phyloP scores from a whole-genome alignment of 2,329 filamentous ascomycete genomes.

The Microcyclosporella mali region DNA sequence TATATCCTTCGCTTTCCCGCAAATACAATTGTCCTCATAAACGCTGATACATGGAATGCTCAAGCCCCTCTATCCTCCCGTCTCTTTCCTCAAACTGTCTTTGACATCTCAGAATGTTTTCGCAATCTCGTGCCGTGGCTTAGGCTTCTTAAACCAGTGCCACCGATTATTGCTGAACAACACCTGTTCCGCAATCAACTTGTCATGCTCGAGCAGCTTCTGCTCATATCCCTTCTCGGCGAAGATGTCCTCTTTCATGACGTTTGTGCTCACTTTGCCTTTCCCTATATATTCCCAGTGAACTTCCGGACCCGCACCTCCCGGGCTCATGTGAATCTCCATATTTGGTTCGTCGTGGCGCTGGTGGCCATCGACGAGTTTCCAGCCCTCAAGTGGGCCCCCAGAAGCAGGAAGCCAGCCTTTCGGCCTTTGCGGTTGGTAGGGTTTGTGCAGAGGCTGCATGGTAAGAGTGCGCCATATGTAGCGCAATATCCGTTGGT shows the following conservation, averaged over 20 bases:
- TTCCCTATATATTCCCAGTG: slow-evolving; percentile 24
- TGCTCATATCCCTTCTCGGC: slow-evolving; percentile 19
- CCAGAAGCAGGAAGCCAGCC: slow-evolving; percentile 8
- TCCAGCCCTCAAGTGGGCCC: slow-evolving; percentile 29
- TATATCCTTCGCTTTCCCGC: too few species aligned
- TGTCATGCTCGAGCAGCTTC: slow-evolving; percentile 15
- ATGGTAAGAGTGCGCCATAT: slow-evolving; percentile 19
- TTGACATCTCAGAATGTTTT: slow-evolving; percentile 19
- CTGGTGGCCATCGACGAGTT: slow-evolving; percentile 26
- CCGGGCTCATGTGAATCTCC: slow-evolving; percentile 20
- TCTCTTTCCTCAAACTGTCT: neutral
- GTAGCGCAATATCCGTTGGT: slow-evolving; percentile 11
- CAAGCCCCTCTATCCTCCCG: too few species aligned
- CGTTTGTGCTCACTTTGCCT: slow-evolving; percentile 1
- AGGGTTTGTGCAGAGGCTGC: slow-evolving; percentile 11
- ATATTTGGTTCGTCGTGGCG: slow-evolving; percentile 17
- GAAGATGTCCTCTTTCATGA: slow-evolving; percentile 24
- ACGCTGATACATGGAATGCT: too few species aligned
- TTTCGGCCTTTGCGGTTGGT: slow-evolving; percentile 21
- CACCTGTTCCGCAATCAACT: slow-evolving; percentile 14
- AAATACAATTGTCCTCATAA: too few species aligned
- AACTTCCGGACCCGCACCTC: slow-evolving; percentile 13
- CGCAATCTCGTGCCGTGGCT: slow-evolving; percentile 9
- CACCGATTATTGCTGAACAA: slow-evolving; percentile 16
- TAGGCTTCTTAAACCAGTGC: slow-evolving; percentile 17